Evolutionary conservation across 225 moss, liverwort and hornwort species (phyloP).

Genomic region (Sphagnum tenellum): DNA sequence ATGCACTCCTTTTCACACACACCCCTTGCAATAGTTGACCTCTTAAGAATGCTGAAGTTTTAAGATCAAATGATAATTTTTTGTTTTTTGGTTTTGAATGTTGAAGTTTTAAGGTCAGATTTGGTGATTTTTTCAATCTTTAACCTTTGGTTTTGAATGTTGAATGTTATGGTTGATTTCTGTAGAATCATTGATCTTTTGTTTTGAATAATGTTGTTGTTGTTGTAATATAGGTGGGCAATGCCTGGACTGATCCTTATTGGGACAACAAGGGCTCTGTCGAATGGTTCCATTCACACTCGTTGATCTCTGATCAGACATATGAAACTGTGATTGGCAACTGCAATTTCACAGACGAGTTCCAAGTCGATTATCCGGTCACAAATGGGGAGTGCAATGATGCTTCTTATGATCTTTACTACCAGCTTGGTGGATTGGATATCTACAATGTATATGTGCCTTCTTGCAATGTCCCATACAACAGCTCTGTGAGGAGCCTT

Average conservation of each 20-base stretch:
- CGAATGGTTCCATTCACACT: conserved; percentile 38
- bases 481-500: conserved; percentile 15
- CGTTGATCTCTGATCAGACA: conserved; percentile 31
- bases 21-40: too few species aligned
- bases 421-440: conserved; percentile 28
- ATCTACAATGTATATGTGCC: conserved; percentile 43
- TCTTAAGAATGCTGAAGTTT: too few species aligned
- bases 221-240: conserved; percentile 31
- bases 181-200: too few species aligned
- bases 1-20: too few species aligned
- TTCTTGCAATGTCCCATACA: conserved; percentile 42
- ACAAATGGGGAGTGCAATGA: conserved; percentile 23
- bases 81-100: too few species aligned
- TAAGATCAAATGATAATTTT: too few species aligned
- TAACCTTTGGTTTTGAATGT: too few species aligned
- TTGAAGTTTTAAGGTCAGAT: too few species aligned
- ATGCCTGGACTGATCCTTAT: conserved; percentile 37
- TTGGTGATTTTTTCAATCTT: too few species aligned
- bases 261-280: conserved; percentile 39
- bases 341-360: conserved; percentile 30
- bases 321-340: conserved; percentile 13
- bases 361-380: conserved; percentile 34
- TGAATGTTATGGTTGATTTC: too few species aligned
- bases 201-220: too few species aligned
- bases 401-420: conserved; percentile 16